A percentile compares a stretch with the other conserved stretches of the same genome.
phyloP scores from a whole-genome alignment of 2,329 filamentous ascomycete genomes.

The Leptographium procerum region DNA sequence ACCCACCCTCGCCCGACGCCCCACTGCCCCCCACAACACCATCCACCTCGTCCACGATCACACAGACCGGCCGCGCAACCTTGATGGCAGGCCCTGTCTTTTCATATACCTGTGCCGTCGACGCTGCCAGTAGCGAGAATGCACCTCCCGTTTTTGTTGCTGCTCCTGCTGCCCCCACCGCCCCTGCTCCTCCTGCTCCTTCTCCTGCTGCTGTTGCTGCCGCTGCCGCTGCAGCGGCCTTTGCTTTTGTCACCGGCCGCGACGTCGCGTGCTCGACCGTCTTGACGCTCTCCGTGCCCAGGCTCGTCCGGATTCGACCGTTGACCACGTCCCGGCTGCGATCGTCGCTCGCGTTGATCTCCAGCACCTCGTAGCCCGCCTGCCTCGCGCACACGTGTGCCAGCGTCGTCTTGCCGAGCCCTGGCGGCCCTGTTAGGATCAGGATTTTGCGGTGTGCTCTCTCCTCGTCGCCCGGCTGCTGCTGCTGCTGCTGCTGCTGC shows the following conservation, averaged over 20 bases:
- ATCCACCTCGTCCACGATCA: conserved; percentile 94
- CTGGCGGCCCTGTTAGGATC: conserved; percentile 81
- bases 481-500: conserved; percentile 26
- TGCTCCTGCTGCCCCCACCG: background rate
- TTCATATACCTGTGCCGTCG: background rate
- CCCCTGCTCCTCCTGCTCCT: background rate
- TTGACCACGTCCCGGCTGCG: conserved; percentile 82
- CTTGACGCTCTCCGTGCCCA: conserved; percentile 90
- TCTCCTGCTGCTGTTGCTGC: background rate
- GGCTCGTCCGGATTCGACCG: conserved; percentile 77
- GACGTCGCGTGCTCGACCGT: conserved; percentile 44
- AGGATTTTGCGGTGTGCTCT: conserved; percentile 77
- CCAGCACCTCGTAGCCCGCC: conserved; percentile 90
- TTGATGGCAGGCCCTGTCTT: conserved; percentile 35
- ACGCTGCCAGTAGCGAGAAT: background rate
- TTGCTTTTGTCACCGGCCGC: conserved; percentile 21
- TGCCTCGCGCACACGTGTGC: conserved; percentile 93
- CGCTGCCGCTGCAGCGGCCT: background rate
- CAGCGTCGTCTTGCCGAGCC: conserved; percentile 88
- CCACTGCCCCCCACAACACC: conserved; percentile 77
- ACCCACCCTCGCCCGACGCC: conserved; percentile 75
- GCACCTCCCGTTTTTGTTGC: background rate
- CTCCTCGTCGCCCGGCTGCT: conserved; percentile 45
- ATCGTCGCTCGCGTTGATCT: conserved; percentile 97
- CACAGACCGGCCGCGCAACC: conserved; percentile 75